Conservation (phyloP, 2,329 filamentous ascomycete genomes). For the Ascochyta rabiei region DNA sequence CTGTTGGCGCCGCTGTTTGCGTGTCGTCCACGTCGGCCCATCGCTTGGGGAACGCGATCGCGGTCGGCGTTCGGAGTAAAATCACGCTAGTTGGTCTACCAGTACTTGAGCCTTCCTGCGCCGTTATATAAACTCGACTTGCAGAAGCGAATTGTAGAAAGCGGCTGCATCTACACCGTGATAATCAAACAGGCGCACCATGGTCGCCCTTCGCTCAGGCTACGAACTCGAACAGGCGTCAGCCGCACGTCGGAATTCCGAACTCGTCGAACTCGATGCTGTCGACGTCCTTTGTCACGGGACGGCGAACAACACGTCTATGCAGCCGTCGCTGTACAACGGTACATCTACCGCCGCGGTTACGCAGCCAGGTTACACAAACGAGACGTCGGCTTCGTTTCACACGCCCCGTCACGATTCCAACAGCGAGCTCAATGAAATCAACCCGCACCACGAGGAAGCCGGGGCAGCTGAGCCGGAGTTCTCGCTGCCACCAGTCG, state of each 20-base stretch:
- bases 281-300: neutral
- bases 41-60: neutral
- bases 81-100: no score
- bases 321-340: neutral
- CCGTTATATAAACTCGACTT: no score
- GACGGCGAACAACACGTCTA: neutral
- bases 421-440: neutral
- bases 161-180: no score
- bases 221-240: neutral
- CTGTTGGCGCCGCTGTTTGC: no score
- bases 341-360: neutral
- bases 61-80: neutral
- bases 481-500: conserved; percentile 20
- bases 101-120: no score
- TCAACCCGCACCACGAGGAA: neutral
- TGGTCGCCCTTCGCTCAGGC: neutral
- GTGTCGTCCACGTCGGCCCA: no score
- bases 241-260: neutral
- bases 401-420: neutral
- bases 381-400: neutral
- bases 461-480: neutral
- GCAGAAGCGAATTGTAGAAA: no score
- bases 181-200: neutral
- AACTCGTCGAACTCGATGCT: no score
- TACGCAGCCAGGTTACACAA: neutral